Base-by-base conservation (phyloP, 202 grass and related monocot genomes). In the Setaria viridis region DNA sequence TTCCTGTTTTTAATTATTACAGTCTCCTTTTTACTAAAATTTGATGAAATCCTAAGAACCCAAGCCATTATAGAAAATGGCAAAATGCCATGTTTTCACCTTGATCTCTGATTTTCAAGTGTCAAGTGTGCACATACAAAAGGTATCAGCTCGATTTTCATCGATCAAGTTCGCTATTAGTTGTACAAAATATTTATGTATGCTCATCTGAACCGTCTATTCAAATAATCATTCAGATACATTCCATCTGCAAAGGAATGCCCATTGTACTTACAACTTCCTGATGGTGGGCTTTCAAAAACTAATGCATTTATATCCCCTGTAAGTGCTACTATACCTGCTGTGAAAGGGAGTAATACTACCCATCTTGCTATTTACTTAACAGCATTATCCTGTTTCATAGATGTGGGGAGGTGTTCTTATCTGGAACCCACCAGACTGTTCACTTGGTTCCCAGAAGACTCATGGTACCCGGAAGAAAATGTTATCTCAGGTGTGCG, bases 241-340 rank as follows among this genome's bases (percentile, higher is more conserved):
- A 51, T 97, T 88, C 94, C 97, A 90, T 96, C 92, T 76, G 90
- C 90, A 90, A 93, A 82, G 72, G 97, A 99, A 93, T 99, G 97
- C 51, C 97, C 93, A 53, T 91, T 99, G 85, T 88, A 94, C 64
- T 90, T 99, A 60, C 86, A 88, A 84, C 92, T 95, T 82, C 92
- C 92, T 49, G 80, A 91, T 63, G 97, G 90, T 47, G 74, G 85
- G 53, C 70, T 78, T 50, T 99, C 91, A 6, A 91, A 93, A 88
- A 99, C 97, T 69, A 96, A 99, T 88, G 89, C 92, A 63, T 99
- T 94, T 93, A 94, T 99, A 88, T 99, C 97, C 87, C 97, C 97
- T 45, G 97, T 99, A 91, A 93, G 90, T 93, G 59, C 32, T 58
- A 46, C 60, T 68, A 34, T 50, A 78, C 43, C 51, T 41, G 59